Base-by-base conservation (phyloP, 208 protist genomes). In the Leishmania amazonensis region DNA sequence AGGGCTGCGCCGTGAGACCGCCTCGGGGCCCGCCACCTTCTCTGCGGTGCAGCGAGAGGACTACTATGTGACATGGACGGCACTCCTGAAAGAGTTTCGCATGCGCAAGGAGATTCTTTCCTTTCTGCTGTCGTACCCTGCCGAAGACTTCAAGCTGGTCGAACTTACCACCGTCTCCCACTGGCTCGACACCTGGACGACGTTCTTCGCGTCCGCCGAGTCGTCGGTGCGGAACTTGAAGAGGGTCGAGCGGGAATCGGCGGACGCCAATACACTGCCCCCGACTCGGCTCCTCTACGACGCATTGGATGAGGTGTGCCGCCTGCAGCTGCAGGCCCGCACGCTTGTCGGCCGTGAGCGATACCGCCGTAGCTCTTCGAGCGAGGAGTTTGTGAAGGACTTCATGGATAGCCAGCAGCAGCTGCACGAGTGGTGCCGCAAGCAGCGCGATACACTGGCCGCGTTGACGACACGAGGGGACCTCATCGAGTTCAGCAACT, bases 341-440 rank as follows among this genome's bases (percentile, higher is more conserved):
- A 86, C 91, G n/a, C 80, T 94, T 38, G 85, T 97, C 11, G 89
- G 91, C 74, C 91, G 88, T 49, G 90, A 94, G 81, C 90, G 91
- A 38, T 90, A 94, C 81, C 89, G 84, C 65, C 87, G 86, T 65
- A 86, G 79, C 73, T 79, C 87, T 7, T 77, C 83, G 17, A 89
- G 85, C 79, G 91, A 93, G 58, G 88, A 84, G n/a, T 84, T 88
- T 6, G 86, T 90, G 35, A 84, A 95, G 72, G 85, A 93, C 45
- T 88, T 95, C 72, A 84, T 92, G 75, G 91, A 89, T 76, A 91
- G 88, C 79, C 89, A 95, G 80, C 57, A 74, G 85, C 87, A 94
- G 82, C 81, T 98, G 65, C 72, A 92, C 58, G 72, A 87, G 53
- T 96, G 93, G 95, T 98, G 95, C 83, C 83, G 75, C n/a, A 91